Evolutionary conservation across 2,329 filamentous ascomycete species (phyloP).

Genomic region (Nannizzia gypsea): DNA sequence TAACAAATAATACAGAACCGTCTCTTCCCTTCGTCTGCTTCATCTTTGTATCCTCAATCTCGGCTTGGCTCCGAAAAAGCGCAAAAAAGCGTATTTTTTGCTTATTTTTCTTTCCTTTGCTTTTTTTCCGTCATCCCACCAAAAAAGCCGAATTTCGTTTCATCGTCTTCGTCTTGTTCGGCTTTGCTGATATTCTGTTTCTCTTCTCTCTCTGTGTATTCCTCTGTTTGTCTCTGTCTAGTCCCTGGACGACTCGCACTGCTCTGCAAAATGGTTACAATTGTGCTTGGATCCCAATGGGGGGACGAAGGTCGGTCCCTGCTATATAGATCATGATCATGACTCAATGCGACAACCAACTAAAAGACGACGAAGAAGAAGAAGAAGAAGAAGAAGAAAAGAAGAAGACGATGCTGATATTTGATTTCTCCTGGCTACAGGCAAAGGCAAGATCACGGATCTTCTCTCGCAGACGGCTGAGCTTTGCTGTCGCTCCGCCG

Average conservation of each 20-base stretch:
- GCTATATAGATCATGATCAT: background rate
- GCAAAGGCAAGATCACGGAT: constrained; percentile 39
- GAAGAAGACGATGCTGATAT: too few species aligned
- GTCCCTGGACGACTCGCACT: background rate
- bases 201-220: too few species aligned
- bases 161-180: background rate
- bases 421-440: too few species aligned
- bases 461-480: constrained; percentile 35
- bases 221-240: background rate
- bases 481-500: constrained; percentile 36
- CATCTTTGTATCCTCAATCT: background rate
- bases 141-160: background rate
- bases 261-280: constrained; percentile 24
- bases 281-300: constrained; percentile 38
- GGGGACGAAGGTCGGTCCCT: constrained; percentile 35
- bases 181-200: too few species aligned
- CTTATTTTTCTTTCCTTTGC: too few species aligned
- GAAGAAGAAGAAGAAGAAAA: background rate
- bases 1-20: too few species aligned
- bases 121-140: background rate
- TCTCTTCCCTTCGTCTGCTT: too few species aligned
- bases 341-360: background rate
- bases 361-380: background rate
- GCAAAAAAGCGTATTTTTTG: background rate
- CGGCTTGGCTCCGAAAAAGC: background rate